Conservation (phyloP, 257 asterid species). For the Cynanchum wilfordii region DNA sequence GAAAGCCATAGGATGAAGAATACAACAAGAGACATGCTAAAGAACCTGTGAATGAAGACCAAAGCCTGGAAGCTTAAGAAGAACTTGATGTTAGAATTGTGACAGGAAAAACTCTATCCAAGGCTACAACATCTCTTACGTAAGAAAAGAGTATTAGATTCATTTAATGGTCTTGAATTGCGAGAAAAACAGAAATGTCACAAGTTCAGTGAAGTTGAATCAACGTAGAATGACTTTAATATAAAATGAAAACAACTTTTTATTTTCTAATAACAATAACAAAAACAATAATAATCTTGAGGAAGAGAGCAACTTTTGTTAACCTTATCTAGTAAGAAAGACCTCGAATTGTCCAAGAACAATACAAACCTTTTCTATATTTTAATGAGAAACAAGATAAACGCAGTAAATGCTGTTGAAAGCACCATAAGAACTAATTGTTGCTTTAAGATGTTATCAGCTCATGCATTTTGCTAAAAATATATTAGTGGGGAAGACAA, state of each 20-base stretch:
- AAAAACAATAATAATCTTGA: background rate
- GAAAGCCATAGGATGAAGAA: constrained; percentile 73
- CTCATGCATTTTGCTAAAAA: background rate
- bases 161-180: background rate
- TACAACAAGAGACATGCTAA: constrained; percentile 69
- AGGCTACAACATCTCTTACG: background rate
- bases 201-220: background rate
- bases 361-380: background rate
- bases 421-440: background rate
- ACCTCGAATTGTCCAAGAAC: no score
- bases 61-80: constrained; percentile 61
- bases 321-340: background rate
- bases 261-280: background rate
- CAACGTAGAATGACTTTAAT: background rate
- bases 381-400: background rate
- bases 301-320: background rate
- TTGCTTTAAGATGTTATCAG: background rate
- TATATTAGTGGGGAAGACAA: background rate
- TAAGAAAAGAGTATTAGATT: background rate
- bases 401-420: background rate
- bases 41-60: constrained; percentile 79
- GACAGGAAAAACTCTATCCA: background rate
- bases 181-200: background rate
- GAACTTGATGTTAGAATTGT: constrained; percentile 17
- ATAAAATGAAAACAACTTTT: background rate